phyloP scores from a whole-genome alignment of 192 early-diverging fungal genomes.

The Rhizoclosmatium sp. region DNA sequence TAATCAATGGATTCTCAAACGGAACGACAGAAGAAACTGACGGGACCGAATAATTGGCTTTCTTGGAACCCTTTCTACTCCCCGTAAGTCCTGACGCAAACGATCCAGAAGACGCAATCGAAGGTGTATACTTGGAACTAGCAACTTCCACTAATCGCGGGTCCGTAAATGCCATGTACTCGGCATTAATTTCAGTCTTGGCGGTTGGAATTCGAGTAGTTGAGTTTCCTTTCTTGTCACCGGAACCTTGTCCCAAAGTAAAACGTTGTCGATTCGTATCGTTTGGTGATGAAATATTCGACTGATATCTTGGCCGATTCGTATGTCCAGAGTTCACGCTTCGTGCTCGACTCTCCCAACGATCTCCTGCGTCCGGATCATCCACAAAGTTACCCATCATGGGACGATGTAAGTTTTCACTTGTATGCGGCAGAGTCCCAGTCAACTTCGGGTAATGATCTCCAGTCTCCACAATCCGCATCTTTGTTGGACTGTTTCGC shows the following conservation, averaged over 20 bases:
- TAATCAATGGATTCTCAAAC: conserved; percentile 32
- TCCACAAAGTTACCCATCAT: neutral
- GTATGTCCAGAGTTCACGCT: neutral
- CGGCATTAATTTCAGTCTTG: conserved; percentile 13
- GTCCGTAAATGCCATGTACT: neutral
- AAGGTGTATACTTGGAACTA: neutral
- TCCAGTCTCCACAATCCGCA: neutral
- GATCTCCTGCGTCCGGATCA: neutral
- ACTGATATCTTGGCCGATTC: conserved; percentile 20
- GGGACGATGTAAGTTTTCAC: neutral
- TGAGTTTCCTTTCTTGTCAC: neutral
- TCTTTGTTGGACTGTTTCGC: neutral
- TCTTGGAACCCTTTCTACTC: neutral
- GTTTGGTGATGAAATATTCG: neutral
- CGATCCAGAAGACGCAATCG: neutral
- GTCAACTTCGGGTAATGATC: neutral
- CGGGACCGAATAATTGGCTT: conserved; percentile 22
- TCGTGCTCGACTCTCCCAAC: neutral
- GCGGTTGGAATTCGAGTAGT: conserved; percentile 9
- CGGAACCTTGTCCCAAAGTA: neutral
- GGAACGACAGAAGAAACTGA: conserved; percentile 12
- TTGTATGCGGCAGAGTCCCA: neutral
- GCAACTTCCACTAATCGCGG: conserved; percentile 15
- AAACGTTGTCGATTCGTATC: neutral
- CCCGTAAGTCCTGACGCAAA: neutral